Evolutionary conservation across 2,329 filamentous ascomycete species (phyloP).

Genomic region (Xylaria sp.): DNA sequence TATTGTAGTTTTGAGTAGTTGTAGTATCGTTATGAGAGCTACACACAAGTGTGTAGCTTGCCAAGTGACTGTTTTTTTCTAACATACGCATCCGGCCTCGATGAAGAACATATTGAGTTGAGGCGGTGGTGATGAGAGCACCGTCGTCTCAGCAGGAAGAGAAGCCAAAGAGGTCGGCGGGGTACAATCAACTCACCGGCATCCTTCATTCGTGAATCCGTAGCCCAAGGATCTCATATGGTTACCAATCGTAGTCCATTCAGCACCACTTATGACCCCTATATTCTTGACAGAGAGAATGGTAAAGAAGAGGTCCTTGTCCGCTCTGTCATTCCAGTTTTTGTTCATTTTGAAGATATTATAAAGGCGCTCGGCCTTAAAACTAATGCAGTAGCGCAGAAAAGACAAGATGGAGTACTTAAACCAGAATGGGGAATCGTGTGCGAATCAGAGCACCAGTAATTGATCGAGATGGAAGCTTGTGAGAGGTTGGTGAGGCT

Average conservation of each 20-base stretch:
- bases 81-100: slow-evolving; percentile 1
- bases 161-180: slow-evolving; percentile 23
- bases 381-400: slow-evolving; percentile 31
- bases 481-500: slow-evolving; percentile 49
- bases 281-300: slow-evolving; percentile 72
- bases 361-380: slow-evolving; percentile 32
- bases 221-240: slow-evolving; percentile 69
- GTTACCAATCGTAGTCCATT: slow-evolving; percentile 72
- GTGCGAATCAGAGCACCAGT: slow-evolving; percentile 44
- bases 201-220: slow-evolving; percentile 73
- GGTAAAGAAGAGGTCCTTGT: slow-evolving; percentile 72
- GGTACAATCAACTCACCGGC: slow-evolving; percentile 61
- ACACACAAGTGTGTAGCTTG: slow-evolving; percentile 8
- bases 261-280: slow-evolving; percentile 69
- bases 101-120: neutral
- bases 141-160: neutral
- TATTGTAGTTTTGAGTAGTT: neutral
- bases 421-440: slow-evolving; percentile 35
- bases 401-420: slow-evolving; percentile 25
- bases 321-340: slow-evolving; percentile 70
- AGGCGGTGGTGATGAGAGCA: slow-evolving; percentile 9
- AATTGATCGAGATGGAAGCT: slow-evolving; percentile 43
- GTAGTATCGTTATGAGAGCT: slow-evolving; percentile 3
- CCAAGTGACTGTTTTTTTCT: neutral
- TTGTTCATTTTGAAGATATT: slow-evolving; percentile 61